Percentiles rank a stretch among this genome's conserved stretches.
These are phyloP conservation scores for Garcia nutans DNA, from an alignment of 345 rosid genomes.

Conservation along the genomic window DNA sequence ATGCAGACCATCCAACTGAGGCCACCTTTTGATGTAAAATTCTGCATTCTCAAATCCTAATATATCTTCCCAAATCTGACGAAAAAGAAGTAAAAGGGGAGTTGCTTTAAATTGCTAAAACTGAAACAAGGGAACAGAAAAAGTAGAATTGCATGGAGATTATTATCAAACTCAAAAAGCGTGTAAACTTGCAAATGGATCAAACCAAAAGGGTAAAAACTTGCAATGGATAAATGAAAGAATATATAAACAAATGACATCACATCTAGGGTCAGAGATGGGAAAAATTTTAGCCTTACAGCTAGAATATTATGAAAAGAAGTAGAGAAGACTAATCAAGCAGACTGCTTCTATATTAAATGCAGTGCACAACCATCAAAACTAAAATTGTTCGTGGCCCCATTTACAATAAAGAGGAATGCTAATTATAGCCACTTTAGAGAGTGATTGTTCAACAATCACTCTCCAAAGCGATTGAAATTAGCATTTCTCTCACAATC, in stretches of 20 bases:
- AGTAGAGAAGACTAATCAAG: not conserved
- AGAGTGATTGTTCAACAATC: too few relatives aligned
- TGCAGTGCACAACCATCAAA: not conserved
- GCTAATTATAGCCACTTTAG: too few relatives aligned
- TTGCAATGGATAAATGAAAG: not conserved
- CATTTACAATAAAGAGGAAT: too few relatives aligned
- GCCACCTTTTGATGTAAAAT: constrained; percentile 89
- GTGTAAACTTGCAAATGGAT: not conserved
- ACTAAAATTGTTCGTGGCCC: not conserved
- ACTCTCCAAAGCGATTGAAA: too few relatives aligned
- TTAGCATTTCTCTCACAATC: too few relatives aligned
- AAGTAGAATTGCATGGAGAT: not conserved
- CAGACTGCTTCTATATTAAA: not conserved
- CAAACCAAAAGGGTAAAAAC: too few relatives aligned
- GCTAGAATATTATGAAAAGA: not conserved
- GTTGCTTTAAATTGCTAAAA: not conserved
- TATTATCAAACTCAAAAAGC: not conserved
- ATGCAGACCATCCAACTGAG: constrained; percentile 65
- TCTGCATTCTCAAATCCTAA: constrained; percentile 91
- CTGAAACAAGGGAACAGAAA: not conserved
- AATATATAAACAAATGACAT: not conserved
- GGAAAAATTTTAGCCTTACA: not conserved
- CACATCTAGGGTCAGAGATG: not conserved
- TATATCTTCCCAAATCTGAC: constrained; percentile 93
- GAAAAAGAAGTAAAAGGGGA: constrained; percentile 9